Percentiles rank a stretch among this genome's conserved stretches.
Conservation (phyloP, 164 flowering plant species). For the Annona squamosa region DNA sequence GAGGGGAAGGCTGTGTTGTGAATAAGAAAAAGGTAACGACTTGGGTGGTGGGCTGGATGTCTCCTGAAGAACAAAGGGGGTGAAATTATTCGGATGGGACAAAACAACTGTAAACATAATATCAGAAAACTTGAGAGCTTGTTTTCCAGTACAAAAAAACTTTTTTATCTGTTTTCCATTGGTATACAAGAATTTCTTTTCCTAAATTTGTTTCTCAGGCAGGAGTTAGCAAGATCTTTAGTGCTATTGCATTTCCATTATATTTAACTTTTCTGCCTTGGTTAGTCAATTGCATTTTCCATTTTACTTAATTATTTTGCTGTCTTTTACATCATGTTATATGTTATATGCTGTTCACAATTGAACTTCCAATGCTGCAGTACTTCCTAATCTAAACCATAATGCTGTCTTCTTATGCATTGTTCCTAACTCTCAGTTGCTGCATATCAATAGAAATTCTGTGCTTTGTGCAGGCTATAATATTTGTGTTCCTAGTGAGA, state of each 20-base stretch:
- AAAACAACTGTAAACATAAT: no score
- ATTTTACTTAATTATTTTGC: background rate
- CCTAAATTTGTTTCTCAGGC: background rate
- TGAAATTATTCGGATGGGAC: no score
- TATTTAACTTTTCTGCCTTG: no score
- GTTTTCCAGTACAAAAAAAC: no score
- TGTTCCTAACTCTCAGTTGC: background rate
- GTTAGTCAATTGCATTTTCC: background rate
- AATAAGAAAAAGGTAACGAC: no score
- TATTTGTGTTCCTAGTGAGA: constrained; percentile 17
- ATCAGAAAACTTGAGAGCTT: no score
- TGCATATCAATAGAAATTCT: background rate
- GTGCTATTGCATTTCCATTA: background rate
- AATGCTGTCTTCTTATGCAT: background rate
- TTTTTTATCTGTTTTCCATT: no score
- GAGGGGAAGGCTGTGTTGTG: no score
- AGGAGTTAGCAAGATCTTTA: background rate
- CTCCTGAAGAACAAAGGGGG: no score
- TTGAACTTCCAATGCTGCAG: background rate
- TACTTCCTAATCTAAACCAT: background rate
- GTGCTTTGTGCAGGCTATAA: constrained; percentile 23
- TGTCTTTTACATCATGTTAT: background rate
- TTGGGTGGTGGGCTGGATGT: no score
- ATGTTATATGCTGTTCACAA: background rate
- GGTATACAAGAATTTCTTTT: no score